Conservation (phyloP, 768 basidiomycete genomes). For the Lactarius deliciosus region DNA sequence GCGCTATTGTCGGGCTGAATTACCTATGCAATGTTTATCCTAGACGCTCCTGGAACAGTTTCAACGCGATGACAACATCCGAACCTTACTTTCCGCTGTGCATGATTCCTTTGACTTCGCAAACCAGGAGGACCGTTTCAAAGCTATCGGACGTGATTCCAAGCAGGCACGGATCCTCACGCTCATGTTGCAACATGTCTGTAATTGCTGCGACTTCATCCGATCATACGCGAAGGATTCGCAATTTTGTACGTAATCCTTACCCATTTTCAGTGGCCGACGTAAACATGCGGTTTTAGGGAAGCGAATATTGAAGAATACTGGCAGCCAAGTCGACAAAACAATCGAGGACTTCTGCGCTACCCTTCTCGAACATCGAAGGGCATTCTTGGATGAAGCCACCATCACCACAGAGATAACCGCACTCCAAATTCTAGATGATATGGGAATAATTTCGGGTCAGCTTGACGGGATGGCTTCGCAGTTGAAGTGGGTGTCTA, state of each 20-base stretch:
- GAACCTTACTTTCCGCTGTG: not conserved
- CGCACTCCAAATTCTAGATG: not conserved
- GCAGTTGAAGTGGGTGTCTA: not conserved
- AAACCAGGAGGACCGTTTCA: not conserved
- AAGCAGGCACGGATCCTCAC: not conserved
- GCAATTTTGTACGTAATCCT: not conserved
- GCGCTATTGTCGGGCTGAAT: not conserved
- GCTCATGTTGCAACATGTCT: not conserved
- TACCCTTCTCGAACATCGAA: not conserved
- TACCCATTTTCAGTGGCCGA: not conserved
- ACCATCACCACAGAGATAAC: not conserved
- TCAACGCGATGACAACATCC: not conserved
- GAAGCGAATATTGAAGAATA: not conserved
- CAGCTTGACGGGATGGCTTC: not conserved
- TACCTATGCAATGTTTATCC: not conserved
- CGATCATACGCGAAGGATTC: not conserved
- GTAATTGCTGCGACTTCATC: constrained; percentile 2
- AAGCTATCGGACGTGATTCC: not conserved
- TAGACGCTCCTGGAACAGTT: not conserved
- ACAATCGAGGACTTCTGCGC: not conserved
- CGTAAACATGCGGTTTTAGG: not conserved
- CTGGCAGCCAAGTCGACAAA: not conserved
- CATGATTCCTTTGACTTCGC: not conserved
- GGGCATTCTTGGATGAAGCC: not conserved
- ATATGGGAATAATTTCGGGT: not conserved